Evolutionary conservation across 257 asterid genomes (phyloP), one percentile per base, ranked within the genome.

Genomic region (Thymus mandschuricus): DNA sequence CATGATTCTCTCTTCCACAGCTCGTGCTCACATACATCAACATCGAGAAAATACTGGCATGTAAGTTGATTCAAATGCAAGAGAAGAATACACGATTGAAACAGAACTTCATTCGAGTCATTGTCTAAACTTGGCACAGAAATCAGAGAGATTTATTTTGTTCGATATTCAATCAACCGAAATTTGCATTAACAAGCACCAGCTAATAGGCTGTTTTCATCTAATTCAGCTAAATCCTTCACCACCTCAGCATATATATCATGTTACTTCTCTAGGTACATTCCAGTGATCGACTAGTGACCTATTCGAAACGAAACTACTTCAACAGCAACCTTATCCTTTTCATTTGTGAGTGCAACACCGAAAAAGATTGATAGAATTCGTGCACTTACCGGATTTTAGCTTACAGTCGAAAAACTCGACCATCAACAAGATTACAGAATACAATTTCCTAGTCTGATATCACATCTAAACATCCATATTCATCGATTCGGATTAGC

Each of bases 281-380:
- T 21, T 21, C 21, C 30, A 52, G 13, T 29, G 28, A 72, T 51
- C 29, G 12, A 62, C 52, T 51, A 38, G 34, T 6, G 35, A 44
- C 31, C 30, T 9, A 40, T 33, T 11, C 41, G 5, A 73, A 38
- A 21, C 33, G 49, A 50, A 71, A 48, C 41, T 41, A 28, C 49
- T 44, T 8, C 57, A 60, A 31, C 8, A 46, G 27, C 57, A 33
- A 59, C 59, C 68, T 12, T 57, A 46, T 15, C 66, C 35, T 57
- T 31, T 13, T 9, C 41, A 7, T 44, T 27, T 56, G 31, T 8
- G 34, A 44, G 35, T 44, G 49, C n/a, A 69, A 44, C 31, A 70
- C n/a, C 54, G 9, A 55, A 52, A n/a, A 29, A 11, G 45, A 50
- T 10, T 7, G 15, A 38, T 13, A 1, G 52, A 12, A n/a, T 50